A percentile compares a stretch with the other conserved stretches of the same genome.
Evolutionary conservation across 2,329 filamentous ascomycete genomes (phyloP).

Genomic region (Balansia obtecta): DNA sequence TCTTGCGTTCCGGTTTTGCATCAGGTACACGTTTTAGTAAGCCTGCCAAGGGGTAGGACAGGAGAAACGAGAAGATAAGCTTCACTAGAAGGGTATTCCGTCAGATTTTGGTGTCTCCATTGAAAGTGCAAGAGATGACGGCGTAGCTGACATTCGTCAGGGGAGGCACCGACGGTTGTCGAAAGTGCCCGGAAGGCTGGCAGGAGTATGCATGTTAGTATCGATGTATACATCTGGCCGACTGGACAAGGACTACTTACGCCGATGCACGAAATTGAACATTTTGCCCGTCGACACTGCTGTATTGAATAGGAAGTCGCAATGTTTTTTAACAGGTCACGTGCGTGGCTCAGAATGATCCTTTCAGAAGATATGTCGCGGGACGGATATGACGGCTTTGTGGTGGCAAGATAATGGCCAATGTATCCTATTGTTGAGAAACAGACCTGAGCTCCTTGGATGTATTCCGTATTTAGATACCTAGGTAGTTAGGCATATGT

Average conservation of each 20-base stretch:
- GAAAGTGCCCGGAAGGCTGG: slow-evolving; percentile 24
- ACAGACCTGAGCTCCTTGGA: no score
- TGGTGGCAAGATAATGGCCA: neutral
- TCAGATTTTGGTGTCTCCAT: neutral
- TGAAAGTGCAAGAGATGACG: neutral
- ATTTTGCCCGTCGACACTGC: slow-evolving; percentile 4
- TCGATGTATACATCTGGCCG: neutral
- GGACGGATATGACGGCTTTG: neutral
- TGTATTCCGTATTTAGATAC: no score
- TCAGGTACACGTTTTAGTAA: slow-evolving; percentile 86
- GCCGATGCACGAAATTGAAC: slow-evolving; percentile 12
- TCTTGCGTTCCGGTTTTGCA: slow-evolving; percentile 70
- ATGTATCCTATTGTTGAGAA: no score
- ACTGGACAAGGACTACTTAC: slow-evolving; percentile 8
- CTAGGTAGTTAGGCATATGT: no score
- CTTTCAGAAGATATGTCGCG: neutral
- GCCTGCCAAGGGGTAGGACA: slow-evolving; percentile 85
- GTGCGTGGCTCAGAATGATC: neutral
- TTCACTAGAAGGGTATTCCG: slow-evolving; percentile 53
- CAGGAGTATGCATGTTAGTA: neutral
- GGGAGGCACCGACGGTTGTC: slow-evolving; percentile 19
- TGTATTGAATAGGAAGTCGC: neutral
- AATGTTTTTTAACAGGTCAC: neutral
- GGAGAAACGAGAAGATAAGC: slow-evolving; percentile 76
- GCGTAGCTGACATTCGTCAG: slow-evolving; percentile 24